Conservation (phyloP, 2,329 filamentous ascomycete species). For the Diaporthe amygdali region DNA sequence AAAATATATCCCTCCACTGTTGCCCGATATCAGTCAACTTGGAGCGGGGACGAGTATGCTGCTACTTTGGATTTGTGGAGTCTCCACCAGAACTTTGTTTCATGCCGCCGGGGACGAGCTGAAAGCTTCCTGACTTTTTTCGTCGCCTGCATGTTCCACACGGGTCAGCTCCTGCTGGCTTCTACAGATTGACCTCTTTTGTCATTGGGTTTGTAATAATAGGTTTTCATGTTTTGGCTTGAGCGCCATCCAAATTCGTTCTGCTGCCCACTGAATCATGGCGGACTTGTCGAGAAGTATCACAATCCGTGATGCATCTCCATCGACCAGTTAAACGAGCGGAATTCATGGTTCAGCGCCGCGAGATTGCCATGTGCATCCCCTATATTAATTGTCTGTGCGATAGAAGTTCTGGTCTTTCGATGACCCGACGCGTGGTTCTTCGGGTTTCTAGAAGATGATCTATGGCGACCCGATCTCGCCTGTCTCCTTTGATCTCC, state of each 20-base stretch:
- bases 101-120: background rate
- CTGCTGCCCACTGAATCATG: background rate
- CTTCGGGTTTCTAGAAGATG: background rate
- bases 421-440: background rate
- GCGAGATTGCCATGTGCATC: background rate
- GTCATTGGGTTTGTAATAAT: background rate
- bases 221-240: background rate
- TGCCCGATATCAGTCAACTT: background rate
- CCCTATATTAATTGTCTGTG: conserved; percentile 1
- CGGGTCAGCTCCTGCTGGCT: background rate
- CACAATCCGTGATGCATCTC: background rate
- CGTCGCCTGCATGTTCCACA: background rate
- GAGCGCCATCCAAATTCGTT: background rate
- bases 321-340: background rate
- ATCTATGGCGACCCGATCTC: background rate
- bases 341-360: background rate
- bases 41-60: background rate
- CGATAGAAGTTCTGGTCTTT: background rate
- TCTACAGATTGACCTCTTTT: background rate
- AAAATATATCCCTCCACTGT: background rate
- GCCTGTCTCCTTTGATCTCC: background rate
- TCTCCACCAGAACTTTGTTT: background rate
- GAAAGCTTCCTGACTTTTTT: background rate
- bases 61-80: background rate
- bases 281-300: background rate